Conservation (phyloP, 495 filamentous ascomycete species). For the Aspergillus bridgeri region DNA sequence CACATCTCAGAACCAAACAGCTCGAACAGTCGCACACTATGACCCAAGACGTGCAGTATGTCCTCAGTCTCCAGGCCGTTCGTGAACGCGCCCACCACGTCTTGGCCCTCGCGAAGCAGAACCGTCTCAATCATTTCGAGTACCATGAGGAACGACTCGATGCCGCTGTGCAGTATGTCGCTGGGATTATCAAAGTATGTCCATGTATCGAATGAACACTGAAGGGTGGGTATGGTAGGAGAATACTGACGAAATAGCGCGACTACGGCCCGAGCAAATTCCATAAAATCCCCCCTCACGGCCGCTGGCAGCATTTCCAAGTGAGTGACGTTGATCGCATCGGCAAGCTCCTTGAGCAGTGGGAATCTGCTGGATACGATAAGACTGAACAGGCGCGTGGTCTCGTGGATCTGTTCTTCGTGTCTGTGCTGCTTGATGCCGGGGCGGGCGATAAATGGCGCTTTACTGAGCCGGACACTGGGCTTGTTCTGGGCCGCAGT, state of each 20-base stretch:
- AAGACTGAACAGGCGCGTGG: conserved; percentile 69
- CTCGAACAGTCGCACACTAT: neutral
- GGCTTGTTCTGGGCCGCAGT: conserved; percentile 45
- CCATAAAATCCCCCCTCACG: conserved; percentile 63
- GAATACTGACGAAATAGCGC: conserved; percentile 28
- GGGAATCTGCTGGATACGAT: conserved; percentile 58
- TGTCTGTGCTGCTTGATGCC: conserved; percentile 85
- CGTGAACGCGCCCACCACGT: conserved; percentile 31
- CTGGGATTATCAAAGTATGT: conserved; percentile 31
- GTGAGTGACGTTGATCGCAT: conserved; percentile 74
- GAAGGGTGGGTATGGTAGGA: neutral
- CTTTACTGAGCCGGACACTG: conserved; percentile 50
- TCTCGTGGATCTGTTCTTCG: conserved; percentile 79
- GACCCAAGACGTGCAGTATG: conserved; percentile 26
- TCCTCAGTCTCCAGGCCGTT: conserved; percentile 36
- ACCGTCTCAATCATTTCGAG: conserved; percentile 31
- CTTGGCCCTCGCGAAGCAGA: conserved; percentile 26
- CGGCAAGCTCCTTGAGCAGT: conserved; percentile 65
- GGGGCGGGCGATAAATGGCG: conserved; percentile 77
- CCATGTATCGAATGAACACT: neutral
- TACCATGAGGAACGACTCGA: conserved; percentile 30
- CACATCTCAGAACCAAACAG: neutral
- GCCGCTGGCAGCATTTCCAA: conserved; percentile 87
- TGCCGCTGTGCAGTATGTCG: conserved; percentile 30
- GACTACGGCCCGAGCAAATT: conserved; percentile 53